Conservation (phyloP, 108 stramenopile species). For the Nitzschia sp. region DNA sequence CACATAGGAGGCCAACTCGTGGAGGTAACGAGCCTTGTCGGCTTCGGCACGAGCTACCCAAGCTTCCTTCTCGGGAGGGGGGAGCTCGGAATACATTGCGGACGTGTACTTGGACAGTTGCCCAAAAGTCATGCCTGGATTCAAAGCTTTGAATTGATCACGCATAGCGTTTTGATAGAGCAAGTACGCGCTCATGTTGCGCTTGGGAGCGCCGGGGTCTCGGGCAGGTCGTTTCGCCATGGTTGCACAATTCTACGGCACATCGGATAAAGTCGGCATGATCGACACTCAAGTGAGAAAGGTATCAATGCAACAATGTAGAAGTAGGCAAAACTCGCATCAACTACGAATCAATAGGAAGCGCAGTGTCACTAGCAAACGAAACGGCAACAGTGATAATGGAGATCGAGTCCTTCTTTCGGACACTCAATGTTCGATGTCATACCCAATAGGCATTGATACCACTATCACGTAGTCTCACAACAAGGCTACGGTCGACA, state of each 20-base stretch:
- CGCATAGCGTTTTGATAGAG: conserved; percentile 82
- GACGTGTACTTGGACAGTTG: conserved; percentile 84
- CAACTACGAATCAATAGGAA: neutral
- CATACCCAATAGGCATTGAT: too few relatives aligned
- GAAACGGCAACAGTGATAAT: neutral
- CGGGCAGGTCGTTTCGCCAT: conserved; percentile 49
- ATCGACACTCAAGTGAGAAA: neutral
- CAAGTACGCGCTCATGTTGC: conserved; percentile 84
- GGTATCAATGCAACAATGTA: too few relatives aligned
- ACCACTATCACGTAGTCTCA: too few relatives aligned
- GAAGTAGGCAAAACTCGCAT: too few relatives aligned
- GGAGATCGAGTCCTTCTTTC: neutral
- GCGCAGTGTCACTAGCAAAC: neutral
- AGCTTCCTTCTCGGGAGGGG: conserved; percentile 70
- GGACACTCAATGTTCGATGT: too few relatives aligned
- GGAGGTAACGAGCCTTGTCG: conserved; percentile 81
- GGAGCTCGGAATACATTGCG: conserved; percentile 81
- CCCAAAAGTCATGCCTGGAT: conserved; percentile 76
- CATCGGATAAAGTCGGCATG: neutral
- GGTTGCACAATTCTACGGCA: neutral
- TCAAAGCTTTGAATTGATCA: conserved; percentile 75
- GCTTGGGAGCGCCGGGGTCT: conserved; percentile 79
- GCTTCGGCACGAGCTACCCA: conserved; percentile 78
- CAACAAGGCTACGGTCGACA: neutral
- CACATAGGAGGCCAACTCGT: conserved; percentile 67